Conservation (phyloP, 2,329 filamentous ascomycete species). For the Penicillium olsonii region DNA sequence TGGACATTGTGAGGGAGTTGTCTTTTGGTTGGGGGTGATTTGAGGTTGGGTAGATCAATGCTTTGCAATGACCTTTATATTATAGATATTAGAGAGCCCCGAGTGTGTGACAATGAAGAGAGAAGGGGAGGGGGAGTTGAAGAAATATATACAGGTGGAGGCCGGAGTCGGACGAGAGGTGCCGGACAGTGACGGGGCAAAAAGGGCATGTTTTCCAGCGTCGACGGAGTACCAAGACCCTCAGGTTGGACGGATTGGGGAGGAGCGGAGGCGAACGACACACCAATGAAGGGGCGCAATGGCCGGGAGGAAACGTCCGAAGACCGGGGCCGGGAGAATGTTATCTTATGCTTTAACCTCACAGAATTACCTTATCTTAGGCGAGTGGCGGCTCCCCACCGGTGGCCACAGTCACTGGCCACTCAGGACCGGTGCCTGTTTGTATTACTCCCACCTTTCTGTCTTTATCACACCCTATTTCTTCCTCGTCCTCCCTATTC, state of each 20-base stretch:
- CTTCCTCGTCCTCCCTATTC: constrained; percentile 3
- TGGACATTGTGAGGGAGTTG: constrained; percentile 63
- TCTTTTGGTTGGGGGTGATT: constrained; percentile 8
- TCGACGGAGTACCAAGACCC: constrained; percentile 11
- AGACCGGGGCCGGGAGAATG: constrained; percentile 30
- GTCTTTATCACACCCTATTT: constrained; percentile 13
- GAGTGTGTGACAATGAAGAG: constrained; percentile 14
- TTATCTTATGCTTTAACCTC: constrained; percentile 41
- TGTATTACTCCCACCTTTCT: constrained; percentile 8
- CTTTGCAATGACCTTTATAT: constrained; percentile 4
- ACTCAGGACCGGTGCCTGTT: background rate
- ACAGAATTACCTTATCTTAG: constrained; percentile 38
- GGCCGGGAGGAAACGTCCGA: constrained; percentile 31
- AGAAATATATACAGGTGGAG: constrained; percentile 27
- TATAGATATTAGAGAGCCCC: constrained; percentile 11
- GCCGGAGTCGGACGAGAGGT: constrained; percentile 38
- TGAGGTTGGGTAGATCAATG: constrained; percentile 2
- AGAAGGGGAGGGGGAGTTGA: constrained; percentile 17
- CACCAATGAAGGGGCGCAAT: constrained; percentile 4
- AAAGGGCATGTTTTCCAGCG: constrained; percentile 9
- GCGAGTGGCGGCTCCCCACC: background rate
- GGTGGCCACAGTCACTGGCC: constrained; percentile 22
- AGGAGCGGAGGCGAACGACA: constrained; percentile 3
- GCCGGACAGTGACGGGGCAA: constrained; percentile 15
- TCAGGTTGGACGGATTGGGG: constrained; percentile 14